phyloP scores from a whole-genome alignment of 345 rosid species.

The Hevea brasiliensis region DNA sequence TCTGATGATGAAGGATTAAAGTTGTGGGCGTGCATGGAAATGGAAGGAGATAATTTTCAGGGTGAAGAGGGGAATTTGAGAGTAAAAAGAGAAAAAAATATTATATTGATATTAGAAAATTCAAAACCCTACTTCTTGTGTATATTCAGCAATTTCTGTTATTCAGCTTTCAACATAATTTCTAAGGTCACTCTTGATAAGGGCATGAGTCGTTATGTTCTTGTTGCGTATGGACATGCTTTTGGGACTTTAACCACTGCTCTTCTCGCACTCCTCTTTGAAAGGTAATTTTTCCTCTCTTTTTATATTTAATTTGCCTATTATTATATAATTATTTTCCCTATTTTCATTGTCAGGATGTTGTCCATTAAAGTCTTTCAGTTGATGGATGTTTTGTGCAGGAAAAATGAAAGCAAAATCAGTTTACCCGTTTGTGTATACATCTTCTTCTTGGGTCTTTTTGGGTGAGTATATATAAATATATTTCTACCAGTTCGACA shows the following conservation, averaged over 20 bases:
- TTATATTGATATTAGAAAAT: background rate
- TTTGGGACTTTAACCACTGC: conserved; percentile 4
- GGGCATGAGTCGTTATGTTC: conserved; percentile 5
- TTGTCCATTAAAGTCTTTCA: background rate
- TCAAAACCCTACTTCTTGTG: background rate
- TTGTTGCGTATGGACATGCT: conserved; percentile 4
- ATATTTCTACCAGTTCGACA: no score
- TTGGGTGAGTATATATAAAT: no score
- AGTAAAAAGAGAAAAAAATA: background rate
- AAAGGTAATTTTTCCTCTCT: no score
- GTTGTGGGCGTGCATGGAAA: no score
- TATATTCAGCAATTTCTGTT: background rate
- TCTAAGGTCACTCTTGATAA: background rate
- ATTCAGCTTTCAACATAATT: background rate
- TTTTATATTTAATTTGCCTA: background rate
- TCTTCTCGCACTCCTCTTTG: background rate
- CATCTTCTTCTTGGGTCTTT: background rate
- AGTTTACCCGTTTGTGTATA: background rate
- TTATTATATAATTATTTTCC: background rate
- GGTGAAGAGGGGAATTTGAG: background rate
- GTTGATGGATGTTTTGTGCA: background rate
- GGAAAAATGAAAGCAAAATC: conserved; percentile 2
- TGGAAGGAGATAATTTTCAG: no score
- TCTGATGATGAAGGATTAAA: no score
- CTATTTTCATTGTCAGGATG: background rate